Conservation (phyloP, 441 rosid species). For the Dalechampia spathulata region DNA sequence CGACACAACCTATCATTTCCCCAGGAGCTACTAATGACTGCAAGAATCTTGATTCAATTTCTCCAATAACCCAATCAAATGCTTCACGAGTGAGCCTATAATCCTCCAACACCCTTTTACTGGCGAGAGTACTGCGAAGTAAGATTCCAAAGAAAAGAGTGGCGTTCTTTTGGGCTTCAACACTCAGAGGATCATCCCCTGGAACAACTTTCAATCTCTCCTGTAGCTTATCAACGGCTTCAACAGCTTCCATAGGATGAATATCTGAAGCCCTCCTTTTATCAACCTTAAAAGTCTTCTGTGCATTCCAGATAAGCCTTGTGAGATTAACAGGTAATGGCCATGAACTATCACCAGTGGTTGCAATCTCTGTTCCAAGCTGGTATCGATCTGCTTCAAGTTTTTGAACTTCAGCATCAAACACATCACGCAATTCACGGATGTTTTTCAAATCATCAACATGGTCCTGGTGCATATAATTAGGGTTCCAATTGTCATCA, state of each 20-base stretch:
- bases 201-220: slow-evolving; percentile 98
- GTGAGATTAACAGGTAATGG: slow-evolving; percentile 88
- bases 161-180: slow-evolving; percentile 99
- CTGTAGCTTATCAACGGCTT: slow-evolving; percentile 94
- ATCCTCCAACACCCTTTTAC: slow-evolving; percentile 96
- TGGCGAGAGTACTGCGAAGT: slow-evolving; percentile 97
- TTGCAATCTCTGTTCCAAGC: slow-evolving; percentile 85
- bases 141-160: slow-evolving; percentile 90
- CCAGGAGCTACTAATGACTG: slow-evolving; percentile 97
- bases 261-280: slow-evolving; percentile 73
- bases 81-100: slow-evolving; percentile 97
- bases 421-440: slow-evolving; percentile 78
- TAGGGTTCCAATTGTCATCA: slow-evolving; percentile 79
- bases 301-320: slow-evolving; percentile 94
- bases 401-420: slow-evolving; percentile 85
- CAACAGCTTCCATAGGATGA: slow-evolving; percentile 98
- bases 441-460: slow-evolving; percentile 85
- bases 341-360: slow-evolving; percentile 84
- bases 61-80: slow-evolving; percentile 98
- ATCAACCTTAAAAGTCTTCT: slow-evolving; percentile 89
- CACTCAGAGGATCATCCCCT: slow-evolving; percentile 82
- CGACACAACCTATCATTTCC: slow-evolving; percentile 99
- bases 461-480: slow-evolving; percentile 63
- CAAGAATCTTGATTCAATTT: slow-evolving; percentile 86
- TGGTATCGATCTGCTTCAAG: slow-evolving; percentile 74